Evolutionary conservation across 1,139 yeast species (phyloP), one percentile per base, ranked within the genome.

Genomic region (Hemisphaericaspora xylofermentans): DNA sequence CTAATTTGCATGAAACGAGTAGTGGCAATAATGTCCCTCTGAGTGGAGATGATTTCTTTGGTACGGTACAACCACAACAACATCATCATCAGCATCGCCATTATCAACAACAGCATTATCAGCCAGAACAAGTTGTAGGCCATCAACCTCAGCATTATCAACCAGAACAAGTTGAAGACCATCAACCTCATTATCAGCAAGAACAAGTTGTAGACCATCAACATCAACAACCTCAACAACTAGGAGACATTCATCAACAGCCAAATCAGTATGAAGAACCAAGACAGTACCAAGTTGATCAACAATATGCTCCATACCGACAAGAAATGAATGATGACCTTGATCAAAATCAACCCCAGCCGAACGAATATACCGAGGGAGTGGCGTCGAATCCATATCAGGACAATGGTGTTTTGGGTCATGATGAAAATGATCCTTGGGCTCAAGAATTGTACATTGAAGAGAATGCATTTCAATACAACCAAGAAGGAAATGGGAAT

Each of bases 361-460:
- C 34, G n/a, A 31, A 31, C n/a, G 34, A 31, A 18, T 31, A 31
- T 12, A 31, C 34, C 8, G 34, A 31, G 7, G 24, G 25, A 3
- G 2, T 9, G 8, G 16, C 12, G 18, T n/a, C 3, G 13, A 13
- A 31, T 31, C 34, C 34, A 2, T 31, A 31, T 19, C 25, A 31
- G 8, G 25, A 13, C n/a, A 31, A 12, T 31, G 34, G 34, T 4
- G 10, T 31, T 13, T 9, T 31, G 25, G 34, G 19, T 10, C 12
- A 18, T 18, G 25, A 8, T 6, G 27, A 24, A 24, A 24, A 31
- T n/a, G 34, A 31, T 31, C 34, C 34, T 3, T 31, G 34, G 34
- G 34, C 34, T 12, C 7, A 31, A 18, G 34, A 31, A 31, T 18
- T 31, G 15, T 18, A n/a, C 13, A 31, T 31, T 19, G 34, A 31